These are phyloP conservation scores for Suillus spraguei DNA, from an alignment of 768 basidiomycete genomes.

Conservation along the genomic window DNA sequence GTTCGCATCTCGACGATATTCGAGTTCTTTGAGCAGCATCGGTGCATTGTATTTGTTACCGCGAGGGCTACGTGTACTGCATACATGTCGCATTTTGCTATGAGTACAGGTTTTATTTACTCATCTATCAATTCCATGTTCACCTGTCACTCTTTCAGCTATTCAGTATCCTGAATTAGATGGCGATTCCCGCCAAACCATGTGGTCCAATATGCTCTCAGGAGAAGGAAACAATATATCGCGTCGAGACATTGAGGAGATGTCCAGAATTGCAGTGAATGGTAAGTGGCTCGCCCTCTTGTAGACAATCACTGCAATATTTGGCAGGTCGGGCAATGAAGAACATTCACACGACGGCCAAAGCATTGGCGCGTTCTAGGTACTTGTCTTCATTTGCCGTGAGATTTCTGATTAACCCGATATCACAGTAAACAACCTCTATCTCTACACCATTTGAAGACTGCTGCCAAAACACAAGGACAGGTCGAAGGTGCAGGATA, in stretches of 20 bases:
- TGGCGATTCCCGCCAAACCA: not conserved
- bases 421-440: constrained; percentile 2
- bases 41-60: constrained; percentile 7
- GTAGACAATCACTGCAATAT: not conserved
- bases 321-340: constrained; percentile 5
- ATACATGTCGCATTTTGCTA: constrained; percentile 4
- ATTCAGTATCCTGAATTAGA: constrained; percentile 5
- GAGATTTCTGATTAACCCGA: not conserved
- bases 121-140: not conserved
- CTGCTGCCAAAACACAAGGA: not conserved
- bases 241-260: constrained; percentile 5
- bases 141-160: not conserved
- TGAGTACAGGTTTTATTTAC: not conserved
- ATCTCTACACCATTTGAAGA: constrained; percentile 1
- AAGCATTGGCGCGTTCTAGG: not conserved
- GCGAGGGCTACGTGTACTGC: constrained; percentile 1
- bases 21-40: constrained; percentile 6
- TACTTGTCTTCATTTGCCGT: not conserved
- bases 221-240: constrained; percentile 2
- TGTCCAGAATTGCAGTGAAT: constrained; percentile 2
- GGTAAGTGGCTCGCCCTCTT: not conserved
- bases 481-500: constrained; percentile 7
- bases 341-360: constrained; percentile 3
- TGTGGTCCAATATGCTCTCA: constrained; percentile 7
- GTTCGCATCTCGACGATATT: not conserved